Evolutionary conservation across 2,329 filamentous ascomycete genomes (phyloP).

Genomic region (Fusarium heterosporum): DNA sequence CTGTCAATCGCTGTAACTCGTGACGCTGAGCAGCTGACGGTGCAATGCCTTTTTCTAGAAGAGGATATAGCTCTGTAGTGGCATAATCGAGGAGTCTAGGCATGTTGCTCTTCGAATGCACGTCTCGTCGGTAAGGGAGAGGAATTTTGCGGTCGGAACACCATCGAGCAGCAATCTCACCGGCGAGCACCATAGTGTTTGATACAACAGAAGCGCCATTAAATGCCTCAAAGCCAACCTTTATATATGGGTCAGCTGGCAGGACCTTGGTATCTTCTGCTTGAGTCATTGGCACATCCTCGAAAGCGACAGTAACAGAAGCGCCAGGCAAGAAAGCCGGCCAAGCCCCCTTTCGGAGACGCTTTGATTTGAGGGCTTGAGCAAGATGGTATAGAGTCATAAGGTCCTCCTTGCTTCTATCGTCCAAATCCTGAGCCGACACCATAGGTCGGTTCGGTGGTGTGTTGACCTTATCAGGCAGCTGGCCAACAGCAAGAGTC

Average conservation of each 20-base stretch:
- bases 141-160: slow-evolving; percentile 68
- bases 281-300: slow-evolving; percentile 44
- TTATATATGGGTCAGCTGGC: slow-evolving; percentile 64
- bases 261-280: slow-evolving; percentile 43
- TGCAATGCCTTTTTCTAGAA: slow-evolving; percentile 49
- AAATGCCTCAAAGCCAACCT: slow-evolving; percentile 49
- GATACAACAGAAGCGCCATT: slow-evolving; percentile 52
- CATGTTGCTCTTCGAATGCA: slow-evolving; percentile 54
- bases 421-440: slow-evolving; percentile 56
- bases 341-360: slow-evolving; percentile 62
- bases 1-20: slow-evolving; percentile 52
- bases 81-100: slow-evolving; percentile 53
- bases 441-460: slow-evolving; percentile 58
- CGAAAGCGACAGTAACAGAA: slow-evolving; percentile 58
- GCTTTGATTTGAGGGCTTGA: slow-evolving; percentile 56
- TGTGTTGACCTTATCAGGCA: slow-evolving; percentile 23
- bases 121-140: slow-evolving; percentile 68
- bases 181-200: slow-evolving; percentile 69
- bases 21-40: slow-evolving; percentile 50
- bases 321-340: slow-evolving; percentile 60
- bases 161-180: slow-evolving; percentile 71
- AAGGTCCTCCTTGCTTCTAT: slow-evolving; percentile 59
- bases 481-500: slow-evolving; percentile 49
- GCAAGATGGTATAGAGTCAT: slow-evolving; percentile 61
- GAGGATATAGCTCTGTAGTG: slow-evolving; percentile 52